Conservation (phyloP, 164 flowering plant species). For the Pachysandra terminalis region DNA sequence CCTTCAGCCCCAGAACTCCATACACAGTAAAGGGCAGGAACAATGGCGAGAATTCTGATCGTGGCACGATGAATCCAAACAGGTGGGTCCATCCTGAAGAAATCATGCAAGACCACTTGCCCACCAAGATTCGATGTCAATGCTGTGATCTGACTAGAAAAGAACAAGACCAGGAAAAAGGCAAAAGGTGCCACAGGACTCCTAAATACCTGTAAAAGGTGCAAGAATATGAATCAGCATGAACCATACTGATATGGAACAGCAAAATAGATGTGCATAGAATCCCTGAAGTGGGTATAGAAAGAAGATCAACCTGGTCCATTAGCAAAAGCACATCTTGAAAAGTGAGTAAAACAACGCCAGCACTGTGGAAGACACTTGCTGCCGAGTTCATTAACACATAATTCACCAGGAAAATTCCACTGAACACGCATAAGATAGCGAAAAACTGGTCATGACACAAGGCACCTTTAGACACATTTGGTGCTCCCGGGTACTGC, state of each 20-base stretch:
- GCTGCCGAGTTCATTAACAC: constrained; percentile 81
- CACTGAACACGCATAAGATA: constrained; percentile 64
- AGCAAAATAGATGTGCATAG: neutral
- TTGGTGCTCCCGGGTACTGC: constrained; percentile 35
- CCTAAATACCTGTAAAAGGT: constrained; percentile 56
- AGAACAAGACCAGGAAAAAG: constrained; percentile 48
- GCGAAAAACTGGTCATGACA: constrained; percentile 77
- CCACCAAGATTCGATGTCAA: constrained; percentile 61
- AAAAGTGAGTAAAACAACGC: constrained; percentile 66
- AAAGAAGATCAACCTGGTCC: constrained; percentile 60
- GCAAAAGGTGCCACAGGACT: constrained; percentile 53
- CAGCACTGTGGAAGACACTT: constrained; percentile 61
- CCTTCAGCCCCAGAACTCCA: constrained; percentile 87
- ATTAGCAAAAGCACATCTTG: constrained; percentile 74
- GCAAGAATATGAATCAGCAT: constrained; percentile 1
- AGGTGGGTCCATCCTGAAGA: constrained; percentile 56
- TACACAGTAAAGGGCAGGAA: constrained; percentile 64
- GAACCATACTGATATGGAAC: neutral
- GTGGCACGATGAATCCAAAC: constrained; percentile 75
- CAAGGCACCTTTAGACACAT: constrained; percentile 40
- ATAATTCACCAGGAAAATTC: constrained; percentile 72
- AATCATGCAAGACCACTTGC: constrained; percentile 48
- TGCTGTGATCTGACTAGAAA: constrained; percentile 61
- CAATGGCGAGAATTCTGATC: constrained; percentile 53
- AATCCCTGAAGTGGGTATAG: neutral